phyloP scores from a whole-genome alignment of 305 asterid species.

The Salvia sclarea region DNA sequence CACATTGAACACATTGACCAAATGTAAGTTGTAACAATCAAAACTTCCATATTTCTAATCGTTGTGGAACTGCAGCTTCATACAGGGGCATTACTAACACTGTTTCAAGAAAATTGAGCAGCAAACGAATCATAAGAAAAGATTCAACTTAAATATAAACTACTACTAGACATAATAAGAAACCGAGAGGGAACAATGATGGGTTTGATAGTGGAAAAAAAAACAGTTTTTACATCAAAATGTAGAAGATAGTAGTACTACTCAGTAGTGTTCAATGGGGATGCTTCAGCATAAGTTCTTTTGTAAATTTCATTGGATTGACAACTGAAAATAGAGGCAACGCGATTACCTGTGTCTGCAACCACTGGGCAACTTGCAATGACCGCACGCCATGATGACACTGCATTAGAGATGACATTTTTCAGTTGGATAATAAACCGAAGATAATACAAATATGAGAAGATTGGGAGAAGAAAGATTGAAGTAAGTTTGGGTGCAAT shows the following conservation, averaged over 20 bases:
- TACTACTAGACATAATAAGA: too few species aligned
- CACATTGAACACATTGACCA: too few species aligned
- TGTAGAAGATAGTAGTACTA: too few species aligned
- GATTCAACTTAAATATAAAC: background rate
- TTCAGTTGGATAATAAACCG: constrained; percentile 23
- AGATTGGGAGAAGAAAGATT: background rate
- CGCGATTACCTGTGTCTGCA: constrained; percentile 81
- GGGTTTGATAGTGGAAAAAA: too few species aligned
- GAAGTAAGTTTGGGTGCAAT: background rate
- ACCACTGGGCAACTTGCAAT: constrained; percentile 92
- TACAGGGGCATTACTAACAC: background rate
- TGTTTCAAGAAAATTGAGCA: background rate
- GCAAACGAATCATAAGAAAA: too few species aligned
- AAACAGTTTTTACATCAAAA: too few species aligned
- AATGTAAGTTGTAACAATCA: background rate
- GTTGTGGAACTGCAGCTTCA: background rate
- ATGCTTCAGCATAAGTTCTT: background rate
- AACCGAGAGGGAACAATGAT: too few species aligned
- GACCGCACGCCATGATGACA: constrained; percentile 96
- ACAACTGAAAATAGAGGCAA: constrained; percentile 16
- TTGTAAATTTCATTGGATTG: background rate
- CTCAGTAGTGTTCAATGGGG: background rate
- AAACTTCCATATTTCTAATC: background rate
- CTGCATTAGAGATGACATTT: constrained; percentile 47
- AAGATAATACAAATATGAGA: background rate